Evolutionary conservation across 1,139 yeast genomes (phyloP).

Genomic region (Candida albicans): DNA sequence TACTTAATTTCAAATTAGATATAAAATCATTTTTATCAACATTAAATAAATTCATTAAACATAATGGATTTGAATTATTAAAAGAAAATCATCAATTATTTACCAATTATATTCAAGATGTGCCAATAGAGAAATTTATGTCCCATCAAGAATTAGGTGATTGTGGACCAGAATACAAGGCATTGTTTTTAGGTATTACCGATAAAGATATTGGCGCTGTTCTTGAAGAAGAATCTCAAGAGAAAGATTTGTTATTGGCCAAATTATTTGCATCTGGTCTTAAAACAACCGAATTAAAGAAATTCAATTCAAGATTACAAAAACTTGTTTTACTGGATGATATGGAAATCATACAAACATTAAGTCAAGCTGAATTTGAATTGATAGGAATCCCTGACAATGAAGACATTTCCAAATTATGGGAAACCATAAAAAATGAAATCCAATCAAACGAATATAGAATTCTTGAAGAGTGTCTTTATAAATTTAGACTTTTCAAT

Average conservation of each 20-base stretch:
- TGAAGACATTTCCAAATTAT: conserved; percentile 12
- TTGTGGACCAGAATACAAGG: conserved; percentile 9
- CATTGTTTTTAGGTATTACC: conserved; percentile 10
- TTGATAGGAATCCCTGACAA: conserved; percentile 2
- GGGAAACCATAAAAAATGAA: conserved; percentile 24
- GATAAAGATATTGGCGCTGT: not conserved
- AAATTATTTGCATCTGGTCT: conserved; percentile 22
- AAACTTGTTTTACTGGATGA: conserved; percentile 7
- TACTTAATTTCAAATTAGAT: conserved; percentile 31
- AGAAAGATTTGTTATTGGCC: conserved; percentile 17
- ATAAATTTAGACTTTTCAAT: conserved; percentile 38
- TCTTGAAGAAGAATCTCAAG: not conserved
- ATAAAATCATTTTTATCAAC: conserved; percentile 26
- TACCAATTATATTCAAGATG: not conserved
- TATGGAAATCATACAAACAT: conserved; percentile 10
- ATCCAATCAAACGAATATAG: conserved; percentile 28
- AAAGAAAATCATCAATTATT: conserved; percentile 32
- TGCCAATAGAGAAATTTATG: not conserved
- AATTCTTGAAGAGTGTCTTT: conserved; percentile 23
- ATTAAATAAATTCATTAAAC: conserved; percentile 41
- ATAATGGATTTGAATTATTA: conserved; percentile 39
- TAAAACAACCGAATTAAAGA: conserved; percentile 2
- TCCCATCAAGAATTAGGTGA: not conserved
- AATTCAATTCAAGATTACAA: conserved; percentile 3
- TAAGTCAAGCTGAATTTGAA: conserved; percentile 10